Conservation (phyloP, 495 filamentous ascomycete species). For the Tuber melanosporum region DNA sequence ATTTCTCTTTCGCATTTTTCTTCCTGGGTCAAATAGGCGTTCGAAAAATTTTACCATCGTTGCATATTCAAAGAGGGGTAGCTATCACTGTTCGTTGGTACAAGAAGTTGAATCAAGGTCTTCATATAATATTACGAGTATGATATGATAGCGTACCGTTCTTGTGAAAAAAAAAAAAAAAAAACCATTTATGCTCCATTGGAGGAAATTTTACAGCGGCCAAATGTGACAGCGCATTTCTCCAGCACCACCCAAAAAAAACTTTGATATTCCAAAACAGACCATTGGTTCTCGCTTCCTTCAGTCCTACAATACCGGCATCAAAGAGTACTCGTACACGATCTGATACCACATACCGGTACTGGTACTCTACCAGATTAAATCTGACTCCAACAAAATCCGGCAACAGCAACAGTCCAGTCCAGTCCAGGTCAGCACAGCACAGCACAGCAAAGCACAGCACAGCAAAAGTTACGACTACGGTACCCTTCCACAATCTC, state of each 20-base stretch:
- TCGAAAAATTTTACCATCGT: neutral
- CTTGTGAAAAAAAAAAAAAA: neutral
- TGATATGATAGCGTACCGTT: neutral
- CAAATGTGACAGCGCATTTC: neutral
- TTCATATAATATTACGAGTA: too few species aligned
- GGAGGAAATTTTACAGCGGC: too few species aligned
- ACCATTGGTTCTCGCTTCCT: constrained; percentile 1
- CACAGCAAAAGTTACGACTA: too few species aligned
- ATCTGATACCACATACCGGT: too few species aligned
- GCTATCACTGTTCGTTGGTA: neutral
- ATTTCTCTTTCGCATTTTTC: neutral
- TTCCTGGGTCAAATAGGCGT: neutral
- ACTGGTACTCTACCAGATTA: too few species aligned
- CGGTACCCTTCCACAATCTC: too few species aligned
- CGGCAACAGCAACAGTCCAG: too few species aligned
- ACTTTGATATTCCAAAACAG: neutral
- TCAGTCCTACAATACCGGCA: neutral
- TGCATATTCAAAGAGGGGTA: neutral
- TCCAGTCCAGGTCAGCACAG: too few species aligned
- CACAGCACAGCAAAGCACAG: too few species aligned
- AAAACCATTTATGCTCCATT: neutral
- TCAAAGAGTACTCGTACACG: too few species aligned
- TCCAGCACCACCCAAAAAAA: neutral
- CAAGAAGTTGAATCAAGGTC: neutral
- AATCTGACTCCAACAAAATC: too few species aligned